These are phyloP conservation scores for Tulasnella sp. DNA, from an alignment of 768 basidiomycete genomes.

Conservation along the genomic window DNA sequence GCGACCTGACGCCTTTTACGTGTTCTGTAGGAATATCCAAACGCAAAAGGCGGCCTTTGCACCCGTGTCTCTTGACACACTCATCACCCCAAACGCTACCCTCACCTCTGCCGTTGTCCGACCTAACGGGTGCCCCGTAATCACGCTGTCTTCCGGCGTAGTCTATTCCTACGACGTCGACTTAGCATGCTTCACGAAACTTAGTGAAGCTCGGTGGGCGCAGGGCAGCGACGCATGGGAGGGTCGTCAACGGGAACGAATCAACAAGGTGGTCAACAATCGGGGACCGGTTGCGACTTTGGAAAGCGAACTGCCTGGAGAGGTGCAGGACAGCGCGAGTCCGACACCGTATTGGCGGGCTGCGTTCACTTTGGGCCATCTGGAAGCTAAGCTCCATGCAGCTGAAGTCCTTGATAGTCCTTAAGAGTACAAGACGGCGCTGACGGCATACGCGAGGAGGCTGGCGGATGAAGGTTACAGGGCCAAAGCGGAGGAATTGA, in stretches of 20 bases:
- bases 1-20: neutral
- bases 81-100: slow-evolving; percentile 49
- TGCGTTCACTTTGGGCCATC: slow-evolving; percentile 78
- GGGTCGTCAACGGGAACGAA: slow-evolving; percentile 47
- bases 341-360: slow-evolving; percentile 58
- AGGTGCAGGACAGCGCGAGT: neutral
- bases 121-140: slow-evolving; percentile 69
- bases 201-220: slow-evolving; percentile 79
- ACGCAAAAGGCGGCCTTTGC: slow-evolving; percentile 57
- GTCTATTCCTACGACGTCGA: slow-evolving; percentile 70
- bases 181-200: slow-evolving; percentile 60
- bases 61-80: slow-evolving; percentile 51
- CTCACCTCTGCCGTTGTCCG: slow-evolving; percentile 61
- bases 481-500: slow-evolving; percentile 82
- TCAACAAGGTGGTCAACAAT: slow-evolving; percentile 28
- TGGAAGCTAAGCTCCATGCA: slow-evolving; percentile 75
- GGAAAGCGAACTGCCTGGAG: slow-evolving; percentile 28
- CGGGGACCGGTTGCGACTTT: slow-evolving; percentile 23
- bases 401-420: slow-evolving; percentile 69
- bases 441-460: slow-evolving; percentile 71
- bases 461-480: slow-evolving; percentile 85
- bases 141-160: slow-evolving; percentile 68
- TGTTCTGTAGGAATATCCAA: slow-evolving; percentile 58
- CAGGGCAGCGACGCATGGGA: slow-evolving; percentile 80
- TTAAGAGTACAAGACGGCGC: slow-evolving; percentile 71